Conservation (phyloP, 2,329 filamentous ascomycete genomes). For the Calonectria leucothoes region DNA sequence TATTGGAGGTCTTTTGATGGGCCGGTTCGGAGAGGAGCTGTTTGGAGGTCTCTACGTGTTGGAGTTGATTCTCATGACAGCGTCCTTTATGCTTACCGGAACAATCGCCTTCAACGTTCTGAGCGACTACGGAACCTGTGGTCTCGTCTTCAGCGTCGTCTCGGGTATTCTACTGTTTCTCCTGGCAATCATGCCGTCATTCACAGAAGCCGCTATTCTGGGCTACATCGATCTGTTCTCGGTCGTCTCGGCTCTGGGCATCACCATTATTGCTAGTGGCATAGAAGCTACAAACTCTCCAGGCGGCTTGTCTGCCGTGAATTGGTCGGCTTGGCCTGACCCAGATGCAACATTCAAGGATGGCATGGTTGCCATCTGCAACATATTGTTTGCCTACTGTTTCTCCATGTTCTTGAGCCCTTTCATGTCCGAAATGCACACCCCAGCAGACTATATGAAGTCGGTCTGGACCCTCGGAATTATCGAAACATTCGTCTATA, state of each 20-base stretch:
- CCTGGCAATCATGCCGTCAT: constrained; percentile 53
- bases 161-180: constrained; percentile 50
- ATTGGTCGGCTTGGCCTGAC: constrained; percentile 51
- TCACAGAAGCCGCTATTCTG: constrained; percentile 51
- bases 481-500: constrained; percentile 70
- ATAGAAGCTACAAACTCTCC: constrained; percentile 42
- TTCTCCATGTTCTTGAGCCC: constrained; percentile 55
- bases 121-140: constrained; percentile 60
- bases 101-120: constrained; percentile 72
- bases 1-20: constrained; percentile 68
- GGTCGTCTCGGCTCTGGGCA: constrained; percentile 63
- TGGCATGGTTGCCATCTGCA: constrained; percentile 67
- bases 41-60: constrained; percentile 67
- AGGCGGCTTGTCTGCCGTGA: constrained; percentile 21
- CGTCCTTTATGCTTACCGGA: constrained; percentile 73
- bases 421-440: constrained; percentile 59
- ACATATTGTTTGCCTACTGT: constrained; percentile 75
- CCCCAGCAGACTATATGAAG: constrained; percentile 51
- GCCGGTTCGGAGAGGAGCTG: constrained; percentile 66
- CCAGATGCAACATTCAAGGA: constrained; percentile 56
- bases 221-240: constrained; percentile 26
- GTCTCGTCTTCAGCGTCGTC: constrained; percentile 51
- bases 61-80: constrained; percentile 74
- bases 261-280: constrained; percentile 72
- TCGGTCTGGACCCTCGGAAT: constrained; percentile 68